Evolutionary conservation across 129 eudicot genomes (phyloP).

Genomic region (Saposhnikovia divaricata): DNA sequence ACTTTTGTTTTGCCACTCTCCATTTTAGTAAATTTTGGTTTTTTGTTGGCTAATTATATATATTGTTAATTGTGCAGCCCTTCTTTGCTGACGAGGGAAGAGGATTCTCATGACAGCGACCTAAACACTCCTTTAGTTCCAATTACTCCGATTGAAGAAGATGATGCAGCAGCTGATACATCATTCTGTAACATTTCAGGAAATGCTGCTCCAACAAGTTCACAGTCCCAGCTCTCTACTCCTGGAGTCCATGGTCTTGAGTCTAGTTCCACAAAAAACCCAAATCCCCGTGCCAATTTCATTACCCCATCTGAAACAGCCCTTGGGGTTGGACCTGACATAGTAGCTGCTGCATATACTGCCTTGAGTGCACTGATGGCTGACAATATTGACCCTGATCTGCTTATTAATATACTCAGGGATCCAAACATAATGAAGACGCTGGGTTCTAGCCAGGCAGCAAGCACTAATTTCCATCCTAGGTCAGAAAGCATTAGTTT

Average conservation of each 20-base stretch:
- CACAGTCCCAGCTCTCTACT: slow-evolving; percentile 2
- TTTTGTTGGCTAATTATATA: background rate
- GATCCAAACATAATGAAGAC: slow-evolving; percentile 57
- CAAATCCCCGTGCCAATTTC: slow-evolving; percentile 14
- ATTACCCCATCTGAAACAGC: slow-evolving; percentile 23
- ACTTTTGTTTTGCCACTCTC: background rate
- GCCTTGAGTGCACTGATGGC: slow-evolving; percentile 52
- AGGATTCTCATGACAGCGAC: slow-evolving; percentile 30
- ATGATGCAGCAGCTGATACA: slow-evolving; percentile 42
- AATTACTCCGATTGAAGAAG: slow-evolving; percentile 82
- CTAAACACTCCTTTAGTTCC: slow-evolving; percentile 53
- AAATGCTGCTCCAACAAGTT: slow-evolving; percentile 10
- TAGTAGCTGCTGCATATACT: slow-evolving; percentile 50
- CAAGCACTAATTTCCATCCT: slow-evolving; percentile 24
- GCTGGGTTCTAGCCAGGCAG: slow-evolving; percentile 37
- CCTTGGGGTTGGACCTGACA: slow-evolving; percentile 37
- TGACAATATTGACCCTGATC: slow-evolving; percentile 51
- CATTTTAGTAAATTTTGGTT: background rate
- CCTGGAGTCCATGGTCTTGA: slow-evolving; percentile 17
- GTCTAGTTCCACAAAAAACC: background rate
- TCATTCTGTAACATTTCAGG: slow-evolving; percentile 13
- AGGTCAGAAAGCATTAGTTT: slow-evolving; percentile 19
- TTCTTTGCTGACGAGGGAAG: slow-evolving; percentile 24
- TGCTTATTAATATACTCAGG: slow-evolving; percentile 63
- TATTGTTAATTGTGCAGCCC: slow-evolving; percentile 42